phyloP scores from a whole-genome alignment of 305 asterid genomes.

The Fraxinus nigra region DNA sequence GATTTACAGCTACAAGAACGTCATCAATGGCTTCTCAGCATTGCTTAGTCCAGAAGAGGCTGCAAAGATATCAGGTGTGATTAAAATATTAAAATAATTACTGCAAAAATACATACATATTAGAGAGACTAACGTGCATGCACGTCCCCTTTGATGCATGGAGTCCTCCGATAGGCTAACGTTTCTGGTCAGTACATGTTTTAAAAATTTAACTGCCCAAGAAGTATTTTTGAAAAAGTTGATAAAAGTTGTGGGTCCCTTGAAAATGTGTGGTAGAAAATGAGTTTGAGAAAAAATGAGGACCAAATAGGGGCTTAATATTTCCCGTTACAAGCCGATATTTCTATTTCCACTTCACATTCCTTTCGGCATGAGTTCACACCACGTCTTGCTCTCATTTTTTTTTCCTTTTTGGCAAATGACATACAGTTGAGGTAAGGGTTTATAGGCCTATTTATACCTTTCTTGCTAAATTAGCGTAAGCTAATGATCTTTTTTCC shows the following conservation, averaged over 20 bases:
- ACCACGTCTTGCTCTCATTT: not conserved
- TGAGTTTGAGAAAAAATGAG: not conserved
- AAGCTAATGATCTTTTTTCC: not conserved
- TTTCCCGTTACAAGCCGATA: too few relatives aligned
- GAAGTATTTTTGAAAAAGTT: too few relatives aligned
- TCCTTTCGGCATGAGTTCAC: not conserved
- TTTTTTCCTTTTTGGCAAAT: not conserved
- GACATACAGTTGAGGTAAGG: not conserved
- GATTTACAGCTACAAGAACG: constrained; percentile 34
- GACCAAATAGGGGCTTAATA: too few relatives aligned
- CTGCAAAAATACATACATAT: too few relatives aligned
- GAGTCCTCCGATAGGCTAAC: not conserved
- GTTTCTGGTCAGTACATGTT: too few relatives aligned
- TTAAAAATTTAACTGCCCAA: too few relatives aligned
- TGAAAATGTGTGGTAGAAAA: too few relatives aligned
- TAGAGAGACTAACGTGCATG: not conserved
- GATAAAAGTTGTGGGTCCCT: too few relatives aligned
- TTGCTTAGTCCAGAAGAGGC: constrained; percentile 41
- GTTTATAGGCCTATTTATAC: not conserved
- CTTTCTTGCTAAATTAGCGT: not conserved
- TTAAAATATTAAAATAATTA: not conserved
- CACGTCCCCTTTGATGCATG: not conserved
- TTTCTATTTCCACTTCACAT: not conserved
- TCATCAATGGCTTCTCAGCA: constrained; percentile 48
- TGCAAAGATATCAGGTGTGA: constrained; percentile 25